Conservation (phyloP, 2,329 filamentous ascomycete genomes). For the Hypomyces rosellus region DNA sequence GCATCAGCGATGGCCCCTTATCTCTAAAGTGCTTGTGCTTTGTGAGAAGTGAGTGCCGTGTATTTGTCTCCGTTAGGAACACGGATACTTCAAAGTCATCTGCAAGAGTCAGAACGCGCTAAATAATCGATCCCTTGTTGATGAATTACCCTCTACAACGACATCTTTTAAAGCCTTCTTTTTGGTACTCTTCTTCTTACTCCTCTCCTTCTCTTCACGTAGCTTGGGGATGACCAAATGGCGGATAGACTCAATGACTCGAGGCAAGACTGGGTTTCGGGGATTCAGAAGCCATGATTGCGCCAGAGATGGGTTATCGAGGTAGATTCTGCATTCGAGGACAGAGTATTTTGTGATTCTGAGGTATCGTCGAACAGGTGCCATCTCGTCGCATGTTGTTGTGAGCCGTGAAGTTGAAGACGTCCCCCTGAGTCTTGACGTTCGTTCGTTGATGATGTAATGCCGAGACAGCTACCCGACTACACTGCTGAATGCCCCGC, state of each 20-base stretch:
- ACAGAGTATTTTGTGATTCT: slow-evolving; percentile 90
- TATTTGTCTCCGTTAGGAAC: slow-evolving; percentile 81
- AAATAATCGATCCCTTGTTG: background rate
- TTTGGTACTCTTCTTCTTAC: slow-evolving; percentile 59
- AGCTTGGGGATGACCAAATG: slow-evolving; percentile 87
- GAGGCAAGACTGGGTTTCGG: slow-evolving; percentile 67
- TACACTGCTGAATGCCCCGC: slow-evolving; percentile 1
- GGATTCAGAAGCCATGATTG: slow-evolving; percentile 79
- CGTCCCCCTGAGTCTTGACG: slow-evolving; percentile 3
- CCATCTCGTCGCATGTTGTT: slow-evolving; percentile 50
- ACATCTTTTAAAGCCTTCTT: slow-evolving; percentile 85
- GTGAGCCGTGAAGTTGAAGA: background rate
- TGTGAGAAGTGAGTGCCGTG: slow-evolving; percentile 76
- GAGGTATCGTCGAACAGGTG: slow-evolving; percentile 81
- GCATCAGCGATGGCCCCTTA: slow-evolving; percentile 44
- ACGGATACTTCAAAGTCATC: slow-evolving; percentile 96
- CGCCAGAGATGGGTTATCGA: slow-evolving; percentile 79
- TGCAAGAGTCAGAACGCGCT: slow-evolving; percentile 29
- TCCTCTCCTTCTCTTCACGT: slow-evolving; percentile 67
- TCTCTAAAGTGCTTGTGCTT: slow-evolving; percentile 76
- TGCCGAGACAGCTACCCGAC: background rate
- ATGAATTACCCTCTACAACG: slow-evolving; percentile 61
- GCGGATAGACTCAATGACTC: slow-evolving; percentile 77
- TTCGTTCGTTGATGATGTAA: slow-evolving; percentile 9
- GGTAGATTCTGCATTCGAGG: slow-evolving; percentile 93